phyloP scores from a whole-genome alignment of 371 early-diverging fungal genomes.

The Mucor irregularis region DNA sequence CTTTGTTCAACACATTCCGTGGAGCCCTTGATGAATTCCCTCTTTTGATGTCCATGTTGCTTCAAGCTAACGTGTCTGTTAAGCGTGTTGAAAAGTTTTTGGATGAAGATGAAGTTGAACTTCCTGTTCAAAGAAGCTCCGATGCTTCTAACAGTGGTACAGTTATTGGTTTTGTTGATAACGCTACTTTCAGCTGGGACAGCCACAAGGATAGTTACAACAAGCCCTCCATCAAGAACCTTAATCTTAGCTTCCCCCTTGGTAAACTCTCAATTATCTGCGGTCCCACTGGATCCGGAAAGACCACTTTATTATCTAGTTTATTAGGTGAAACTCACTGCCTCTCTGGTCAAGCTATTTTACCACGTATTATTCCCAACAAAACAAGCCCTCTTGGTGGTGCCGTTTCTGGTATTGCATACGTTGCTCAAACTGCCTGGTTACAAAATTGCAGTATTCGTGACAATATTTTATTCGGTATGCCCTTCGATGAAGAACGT shows the following conservation, averaged over 20 bases:
- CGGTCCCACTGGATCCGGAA: slow-evolving; percentile 82
- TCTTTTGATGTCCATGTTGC: slow-evolving; percentile 57
- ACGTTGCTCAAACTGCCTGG: slow-evolving; percentile 84
- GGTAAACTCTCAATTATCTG: slow-evolving; percentile 74
- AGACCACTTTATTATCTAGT: slow-evolving; percentile 73
- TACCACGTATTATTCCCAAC: slow-evolving; percentile 40
- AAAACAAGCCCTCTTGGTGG: slow-evolving; percentile 26
- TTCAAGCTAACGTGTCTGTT: slow-evolving; percentile 74
- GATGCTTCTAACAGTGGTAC: slow-evolving; percentile 4
- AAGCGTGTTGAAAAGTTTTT: slow-evolving; percentile 70
- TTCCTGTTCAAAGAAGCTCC: not conserved
- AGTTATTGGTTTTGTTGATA: slow-evolving; percentile 46
- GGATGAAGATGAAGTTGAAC: slow-evolving; percentile 67
- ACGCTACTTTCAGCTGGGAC: slow-evolving; percentile 58
- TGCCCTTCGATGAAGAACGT: slow-evolving; percentile 63
- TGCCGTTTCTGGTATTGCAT: slow-evolving; percentile 62
- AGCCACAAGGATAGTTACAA: slow-evolving; percentile 22
- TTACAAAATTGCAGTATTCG: slow-evolving; percentile 78
- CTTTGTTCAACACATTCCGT: slow-evolving; percentile 65
- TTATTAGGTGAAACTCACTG: slow-evolving; percentile 60
- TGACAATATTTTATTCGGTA: slow-evolving; percentile 83
- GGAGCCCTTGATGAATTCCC: slow-evolving; percentile 77
- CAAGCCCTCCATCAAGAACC: slow-evolving; percentile 52
- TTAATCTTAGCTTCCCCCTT: slow-evolving; percentile 61
- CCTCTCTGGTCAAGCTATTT: slow-evolving; percentile 39